A percentile compares a stretch with the other conserved stretches of the same genome.
Evolutionary conservation across 2,329 filamentous ascomycete species (phyloP).

Genomic region (Calycina herbarum): DNA sequence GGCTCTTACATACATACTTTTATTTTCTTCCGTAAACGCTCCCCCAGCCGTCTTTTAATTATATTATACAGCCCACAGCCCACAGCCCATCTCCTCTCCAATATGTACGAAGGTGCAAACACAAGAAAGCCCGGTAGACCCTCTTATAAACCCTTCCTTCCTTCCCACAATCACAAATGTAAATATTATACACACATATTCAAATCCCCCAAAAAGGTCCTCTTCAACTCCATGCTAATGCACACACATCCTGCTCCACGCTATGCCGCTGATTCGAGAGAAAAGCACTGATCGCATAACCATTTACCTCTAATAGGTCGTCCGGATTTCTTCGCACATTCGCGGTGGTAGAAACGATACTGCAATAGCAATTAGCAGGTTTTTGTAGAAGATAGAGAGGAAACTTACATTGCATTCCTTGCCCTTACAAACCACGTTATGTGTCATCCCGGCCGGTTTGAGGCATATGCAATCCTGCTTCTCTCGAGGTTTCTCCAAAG

Average conservation of each 20-base stretch:
- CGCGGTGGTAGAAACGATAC: slow-evolving; percentile 23
- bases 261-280: slow-evolving; percentile 16
- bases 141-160: neutral
- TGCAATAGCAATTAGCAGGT: slow-evolving; percentile 21
- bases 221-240: slow-evolving; percentile 19
- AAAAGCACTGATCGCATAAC: slow-evolving; percentile 24
- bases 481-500: slow-evolving; percentile 14
- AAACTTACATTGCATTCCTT: slow-evolving; percentile 20
- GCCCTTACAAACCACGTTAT: slow-evolving; percentile 26
- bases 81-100: neutral
- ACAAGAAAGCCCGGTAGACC: neutral
- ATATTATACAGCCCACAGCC: neutral
- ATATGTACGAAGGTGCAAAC: neutral
- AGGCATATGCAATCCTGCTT: slow-evolving; percentile 28
- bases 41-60: neutral
- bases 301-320: slow-evolving; percentile 14
- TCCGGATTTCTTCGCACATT: slow-evolving; percentile 21
- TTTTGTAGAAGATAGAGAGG: neutral
- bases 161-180: neutral
- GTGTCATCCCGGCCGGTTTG: slow-evolving; percentile 15
- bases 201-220: neutral
- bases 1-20: too few relatives aligned
- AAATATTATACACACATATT: slow-evolving; percentile 10
- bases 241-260: neutral
- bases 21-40: too few relatives aligned